A percentile compares a stretch with the other conserved stretches of the same genome.
Evolutionary conservation across 768 basidiomycete species (phyloP).

Genomic region (Scleroderma citrinum): DNA sequence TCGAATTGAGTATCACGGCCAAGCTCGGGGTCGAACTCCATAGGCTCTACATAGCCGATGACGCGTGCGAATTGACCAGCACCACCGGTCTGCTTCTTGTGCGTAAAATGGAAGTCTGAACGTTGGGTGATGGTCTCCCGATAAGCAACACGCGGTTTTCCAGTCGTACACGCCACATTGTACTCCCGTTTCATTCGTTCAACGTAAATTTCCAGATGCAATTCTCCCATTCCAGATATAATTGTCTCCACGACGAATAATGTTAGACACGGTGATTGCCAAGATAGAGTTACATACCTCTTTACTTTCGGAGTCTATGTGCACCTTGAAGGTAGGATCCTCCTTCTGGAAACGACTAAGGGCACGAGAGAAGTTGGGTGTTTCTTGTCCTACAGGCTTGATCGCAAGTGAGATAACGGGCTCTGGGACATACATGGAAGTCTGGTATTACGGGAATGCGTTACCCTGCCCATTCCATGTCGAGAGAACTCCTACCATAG

Average conservation of each 20-base stretch:
- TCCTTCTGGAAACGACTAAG: constrained; percentile 98
- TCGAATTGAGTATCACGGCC: constrained; percentile 84
- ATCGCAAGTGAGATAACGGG: constrained; percentile 96
- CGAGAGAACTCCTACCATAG: constrained; percentile 63
- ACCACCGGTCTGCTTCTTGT: constrained; percentile 98
- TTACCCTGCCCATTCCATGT: background rate
- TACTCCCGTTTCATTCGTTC: constrained; percentile 99
- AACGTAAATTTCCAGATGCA: constrained; percentile 98
- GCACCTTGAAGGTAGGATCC: constrained; percentile 97
- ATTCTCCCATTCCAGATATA: constrained; percentile 99
- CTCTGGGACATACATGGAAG: constrained; percentile 97
- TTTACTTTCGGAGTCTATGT: constrained; percentile 89
- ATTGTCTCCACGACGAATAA: constrained; percentile 60
- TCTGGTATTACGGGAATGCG: constrained; percentile 40
- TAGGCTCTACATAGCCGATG: constrained; percentile 85
- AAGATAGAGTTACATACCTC: constrained; percentile 49
- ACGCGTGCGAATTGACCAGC: constrained; percentile 96
- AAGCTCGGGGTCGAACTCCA: constrained; percentile 65
- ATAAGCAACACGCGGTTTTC: constrained; percentile 95
- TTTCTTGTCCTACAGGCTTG: constrained; percentile 87
- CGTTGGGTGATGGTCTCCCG: constrained; percentile 87
- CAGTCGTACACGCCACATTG: constrained; percentile 86
- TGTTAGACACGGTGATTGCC: background rate
- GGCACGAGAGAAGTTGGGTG: constrained; percentile 94
- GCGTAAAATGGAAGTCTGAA: constrained; percentile 82